Base-by-base conservation (phyloP, 371 early-diverging fungal species). In the Umbelopsis sp. region DNA sequence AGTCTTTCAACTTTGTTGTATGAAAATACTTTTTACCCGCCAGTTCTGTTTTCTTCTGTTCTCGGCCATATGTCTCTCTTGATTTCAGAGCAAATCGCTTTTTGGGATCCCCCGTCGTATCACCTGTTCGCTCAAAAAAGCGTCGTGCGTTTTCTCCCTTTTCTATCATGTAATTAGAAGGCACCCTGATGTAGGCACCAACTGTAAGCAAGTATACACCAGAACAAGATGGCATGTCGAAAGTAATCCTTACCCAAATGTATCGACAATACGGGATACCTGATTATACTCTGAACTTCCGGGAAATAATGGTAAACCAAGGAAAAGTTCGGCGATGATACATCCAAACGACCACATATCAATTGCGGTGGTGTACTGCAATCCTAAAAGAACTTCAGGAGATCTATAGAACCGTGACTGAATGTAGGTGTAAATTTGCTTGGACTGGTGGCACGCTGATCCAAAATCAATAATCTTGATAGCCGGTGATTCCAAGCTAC, bases 311-410 rank as follows among this genome's bases (percentile, higher is more conserved):
- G 97, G 97, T 4, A 92, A 77, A 0, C 97, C 97, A 0, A 96
- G 74, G 73, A 91, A 95, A 16, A 99, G 81, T 77, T 99, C 99
- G 6, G 96, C 98, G n/a, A 97, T 94, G 67, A 99, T 94, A 78
- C 99, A 99, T 0, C 99, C 99, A 11, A 98, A 83, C 0, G 98
- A 96, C 99, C 99, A 99, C 90, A 99, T 97, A 77, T 99, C 99
- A 51, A 98, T 96, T 14, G 94, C 84, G 50, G 95, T 91, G 10
- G 94, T 89, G 82, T 97, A 93, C 57, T 93, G 92, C 25, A 96
- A 75, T 2, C 96, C 96, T 18, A 99, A 81, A 10, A 99, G 84
- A 1, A 99, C 97, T 77, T 99, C 99, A 1, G 99, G 99, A 22
- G 96, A 91, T 63, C 99, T 87, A 74, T 99, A 99, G 79, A 95